Evolutionary conservation across 176 grass and related monocot genomes (phyloP).

Genomic region (Panicum miliaceum): DNA sequence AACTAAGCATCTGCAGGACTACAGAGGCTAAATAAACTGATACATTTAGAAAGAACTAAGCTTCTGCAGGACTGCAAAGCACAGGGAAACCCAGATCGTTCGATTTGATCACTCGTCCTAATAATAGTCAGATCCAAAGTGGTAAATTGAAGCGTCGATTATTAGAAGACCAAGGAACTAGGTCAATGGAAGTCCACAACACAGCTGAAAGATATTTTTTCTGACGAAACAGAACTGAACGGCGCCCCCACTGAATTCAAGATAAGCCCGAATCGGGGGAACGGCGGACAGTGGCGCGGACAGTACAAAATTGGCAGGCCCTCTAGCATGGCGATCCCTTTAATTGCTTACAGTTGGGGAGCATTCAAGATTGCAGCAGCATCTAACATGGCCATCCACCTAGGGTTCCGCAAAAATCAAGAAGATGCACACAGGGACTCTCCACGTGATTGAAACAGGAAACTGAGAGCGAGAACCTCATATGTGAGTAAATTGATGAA

Average conservation of each 20-base stretch:
- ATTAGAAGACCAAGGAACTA: not conserved
- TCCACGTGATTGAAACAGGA: constrained; percentile 21
- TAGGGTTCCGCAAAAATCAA: constrained; percentile 25
- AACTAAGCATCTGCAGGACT: not conserved
- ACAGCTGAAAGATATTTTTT: not conserved
- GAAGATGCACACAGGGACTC: not conserved
- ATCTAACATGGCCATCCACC: constrained; percentile 27
- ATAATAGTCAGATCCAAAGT: not conserved
- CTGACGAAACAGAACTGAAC: not conserved
- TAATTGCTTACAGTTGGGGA: constrained; percentile 24
- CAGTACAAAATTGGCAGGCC: not conserved
- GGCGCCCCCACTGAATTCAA: constrained; percentile 3
- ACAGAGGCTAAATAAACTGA: constrained; percentile 7
- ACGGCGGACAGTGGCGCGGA: not conserved
- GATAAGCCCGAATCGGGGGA: not conserved
- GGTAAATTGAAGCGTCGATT: not conserved
- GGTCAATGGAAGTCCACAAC: not conserved
- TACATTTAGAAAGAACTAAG: not conserved
- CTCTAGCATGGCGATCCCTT: constrained; percentile 12
- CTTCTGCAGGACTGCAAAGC: constrained; percentile 10
- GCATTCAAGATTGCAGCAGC: constrained; percentile 41
- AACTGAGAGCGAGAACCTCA: not conserved
- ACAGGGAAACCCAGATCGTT: not conserved
- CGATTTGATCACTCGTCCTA: not conserved
- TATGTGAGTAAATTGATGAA: constrained; percentile 24